These are phyloP conservation scores for Ganoderma resinaceum DNA, from an alignment of 1,284 basidiomycete genomes.

Conservation along the genomic window DNA sequence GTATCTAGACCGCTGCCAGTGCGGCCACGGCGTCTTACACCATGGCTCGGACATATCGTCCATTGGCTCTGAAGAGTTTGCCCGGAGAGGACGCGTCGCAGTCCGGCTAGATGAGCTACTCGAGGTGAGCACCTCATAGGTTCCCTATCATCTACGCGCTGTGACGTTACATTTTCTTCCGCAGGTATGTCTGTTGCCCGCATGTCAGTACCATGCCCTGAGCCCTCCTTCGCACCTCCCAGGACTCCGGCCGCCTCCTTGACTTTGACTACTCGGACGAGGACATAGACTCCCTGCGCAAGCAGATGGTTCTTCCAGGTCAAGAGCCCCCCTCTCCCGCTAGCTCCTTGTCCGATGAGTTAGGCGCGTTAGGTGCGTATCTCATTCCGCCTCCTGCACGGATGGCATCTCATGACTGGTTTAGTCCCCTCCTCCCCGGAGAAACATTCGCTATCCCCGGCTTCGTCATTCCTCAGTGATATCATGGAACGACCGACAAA, in stretches of 20 bases:
- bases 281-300: conserved; percentile 73
- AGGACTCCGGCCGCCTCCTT: conserved; percentile 80
- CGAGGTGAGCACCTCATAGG: conserved; percentile 60
- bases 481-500: conserved; percentile 41
- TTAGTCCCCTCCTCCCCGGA: conserved; percentile 42
- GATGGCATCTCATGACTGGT: conserved; percentile 15
- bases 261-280: conserved; percentile 81
- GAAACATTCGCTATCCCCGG: conserved; percentile 55
- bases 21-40: conserved; percentile 74
- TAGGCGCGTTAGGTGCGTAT: conserved; percentile 43
- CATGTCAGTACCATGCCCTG: not conserved
- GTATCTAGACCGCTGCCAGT: conserved; percentile 76
- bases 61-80: conserved; percentile 67
- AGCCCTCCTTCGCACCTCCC: not conserved
- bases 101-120: conserved; percentile 86
- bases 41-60: conserved; percentile 73
- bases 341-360: conserved; percentile 45
- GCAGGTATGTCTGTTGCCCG: conserved; percentile 11
- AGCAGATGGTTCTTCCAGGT: conserved; percentile 66
- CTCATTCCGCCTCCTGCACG: conserved; percentile 3
- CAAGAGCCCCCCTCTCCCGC: conserved; percentile 50
- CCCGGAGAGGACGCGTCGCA: conserved; percentile 78
- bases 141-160: not conserved
- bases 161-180: not conserved
- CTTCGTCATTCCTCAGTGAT: conserved; percentile 57